A percentile compares a stretch with the other conserved stretches of the same genome.
Evolutionary conservation across 352 stramenopile species (phyloP).

Genomic region (Phytophthora idaei): DNA sequence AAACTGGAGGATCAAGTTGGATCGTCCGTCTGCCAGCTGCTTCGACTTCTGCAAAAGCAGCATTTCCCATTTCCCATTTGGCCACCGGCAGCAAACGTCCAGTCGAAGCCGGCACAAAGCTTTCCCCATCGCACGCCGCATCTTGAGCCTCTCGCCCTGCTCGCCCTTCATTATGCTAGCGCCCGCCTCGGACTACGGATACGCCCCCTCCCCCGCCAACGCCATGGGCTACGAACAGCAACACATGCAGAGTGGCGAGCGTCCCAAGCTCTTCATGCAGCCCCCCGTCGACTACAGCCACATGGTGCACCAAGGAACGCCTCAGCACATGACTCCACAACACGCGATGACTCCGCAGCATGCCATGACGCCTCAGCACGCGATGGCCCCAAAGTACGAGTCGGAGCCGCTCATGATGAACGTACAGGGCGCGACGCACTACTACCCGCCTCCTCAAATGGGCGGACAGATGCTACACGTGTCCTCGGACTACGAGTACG

Average conservation of each 20-base stretch:
- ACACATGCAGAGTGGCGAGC: constrained; percentile 55
- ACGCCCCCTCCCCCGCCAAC: constrained; percentile 43
- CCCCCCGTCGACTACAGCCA: constrained; percentile 43
- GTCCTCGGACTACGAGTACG: constrained; percentile 63
- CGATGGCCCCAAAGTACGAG: constrained; percentile 44
- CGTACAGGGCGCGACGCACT: constrained; percentile 43
- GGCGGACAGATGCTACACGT: constrained; percentile 61
- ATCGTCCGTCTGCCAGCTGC: constrained; percentile 21
- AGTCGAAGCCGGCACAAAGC: constrained; percentile 3
- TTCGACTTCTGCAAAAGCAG: constrained; percentile 13
- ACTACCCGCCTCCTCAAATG: constrained; percentile 50
- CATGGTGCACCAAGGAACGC: constrained; percentile 54
- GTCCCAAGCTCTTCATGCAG: constrained; percentile 61
- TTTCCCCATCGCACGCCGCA: constrained; percentile 10
- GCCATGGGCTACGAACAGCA: constrained; percentile 35
- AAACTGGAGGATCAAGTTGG: constrained; percentile 14
- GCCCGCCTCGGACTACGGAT: constrained; percentile 52
- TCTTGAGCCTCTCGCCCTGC: not conserved
- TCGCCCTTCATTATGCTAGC: constrained; percentile 36
- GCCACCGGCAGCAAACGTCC: constrained; percentile 6
- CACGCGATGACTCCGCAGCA: constrained; percentile 40
- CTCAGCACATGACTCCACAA: constrained; percentile 41
- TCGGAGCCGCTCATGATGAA: constrained; percentile 71
- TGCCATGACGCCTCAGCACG: constrained; percentile 25
- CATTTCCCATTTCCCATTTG: constrained; percentile 46